These are phyloP conservation scores for Erigeron canadensis DNA, from an alignment of 129 eudicot genomes.

Conservation along the genomic window DNA sequence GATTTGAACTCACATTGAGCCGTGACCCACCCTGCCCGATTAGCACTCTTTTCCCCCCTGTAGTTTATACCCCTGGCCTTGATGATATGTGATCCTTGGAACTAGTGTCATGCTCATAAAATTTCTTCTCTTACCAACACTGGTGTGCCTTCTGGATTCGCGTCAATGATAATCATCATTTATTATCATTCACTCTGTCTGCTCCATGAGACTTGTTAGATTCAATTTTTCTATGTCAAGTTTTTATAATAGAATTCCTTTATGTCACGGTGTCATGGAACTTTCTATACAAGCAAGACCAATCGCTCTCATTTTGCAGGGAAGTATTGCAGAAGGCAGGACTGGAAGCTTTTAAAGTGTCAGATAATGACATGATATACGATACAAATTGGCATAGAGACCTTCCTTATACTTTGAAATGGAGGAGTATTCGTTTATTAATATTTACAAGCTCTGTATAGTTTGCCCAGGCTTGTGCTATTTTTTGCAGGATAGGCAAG, in stretches of 20 bases:
- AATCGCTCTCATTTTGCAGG: constrained; percentile 37
- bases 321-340: constrained; percentile 23
- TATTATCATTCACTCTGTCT: too few species aligned
- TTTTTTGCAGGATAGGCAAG: constrained; percentile 42
- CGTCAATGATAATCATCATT: too few species aligned
- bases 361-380: constrained; percentile 18
- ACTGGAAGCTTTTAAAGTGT: constrained; percentile 39
- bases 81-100: too few species aligned
- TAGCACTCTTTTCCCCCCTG: too few species aligned
- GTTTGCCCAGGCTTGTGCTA: constrained; percentile 30
- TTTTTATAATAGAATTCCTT: neutral
- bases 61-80: too few species aligned
- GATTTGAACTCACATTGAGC: too few species aligned
- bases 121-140: too few species aligned
- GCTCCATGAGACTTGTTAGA: too few species aligned
- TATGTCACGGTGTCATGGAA: neutral
- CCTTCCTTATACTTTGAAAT: constrained; percentile 17
- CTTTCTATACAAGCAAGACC: neutral
- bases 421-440: constrained; percentile 33
- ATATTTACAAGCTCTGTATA: constrained; percentile 41
- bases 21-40: too few species aligned
- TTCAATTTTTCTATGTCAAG: too few species aligned
- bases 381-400: constrained; percentile 9
- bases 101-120: too few species aligned
- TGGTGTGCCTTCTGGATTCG: too few species aligned